Base-by-base conservation (phyloP, 768 basidiomycete species). In the Multifurca ochricompacta region DNA sequence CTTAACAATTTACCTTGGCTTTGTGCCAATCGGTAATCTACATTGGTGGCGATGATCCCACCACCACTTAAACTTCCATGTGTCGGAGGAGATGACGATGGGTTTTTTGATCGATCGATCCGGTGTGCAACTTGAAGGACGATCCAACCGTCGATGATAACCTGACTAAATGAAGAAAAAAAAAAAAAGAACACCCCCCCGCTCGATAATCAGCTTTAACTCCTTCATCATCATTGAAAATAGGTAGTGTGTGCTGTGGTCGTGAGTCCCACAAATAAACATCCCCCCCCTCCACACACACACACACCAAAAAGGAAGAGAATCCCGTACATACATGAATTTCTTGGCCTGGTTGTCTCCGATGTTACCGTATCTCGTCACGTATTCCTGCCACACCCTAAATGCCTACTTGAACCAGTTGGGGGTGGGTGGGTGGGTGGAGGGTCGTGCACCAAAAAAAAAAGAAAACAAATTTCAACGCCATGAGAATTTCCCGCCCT, bases 121-220 rank as follows among this genome's bases (percentile, higher is more conserved):
- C 51, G 43, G 8, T 21, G 30, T 4, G 43, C 51, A 16, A 45
- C 27, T 11, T 45, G 51, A 23, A 53, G 51, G 27, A 39, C 7
- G 35, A 45, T 23, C 43, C 43, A 53, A 9, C 43, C 51, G 28
- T 53, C 51, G 19, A 30, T 16, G 19, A 45, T 36, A 9, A 53
- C 51, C 27, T 53, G 43, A 37, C 51, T 48, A 13, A 28, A 9
- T 6, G 3, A 45, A 3, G 10, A 4, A 45, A 19, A 21, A 21
- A 10, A 37, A n/a, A 37, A 37, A 37, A 18, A n/a, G n/a, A n/a
- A n/a, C n/a, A n/a, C n/a, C n/a, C n/a, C n/a, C n/a, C n/a, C n/a
- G n/a, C n/a, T n/a, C n/a, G n/a, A n/a, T n/a, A n/a, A n/a, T n/a
- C n/a, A n/a, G n/a, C n/a, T n/a, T n/a, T n/a, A n/a, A n/a, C n/a